Base-by-base conservation (phyloP, 2,329 filamentous ascomycete genomes). In the Talaromyces sp. region DNA sequence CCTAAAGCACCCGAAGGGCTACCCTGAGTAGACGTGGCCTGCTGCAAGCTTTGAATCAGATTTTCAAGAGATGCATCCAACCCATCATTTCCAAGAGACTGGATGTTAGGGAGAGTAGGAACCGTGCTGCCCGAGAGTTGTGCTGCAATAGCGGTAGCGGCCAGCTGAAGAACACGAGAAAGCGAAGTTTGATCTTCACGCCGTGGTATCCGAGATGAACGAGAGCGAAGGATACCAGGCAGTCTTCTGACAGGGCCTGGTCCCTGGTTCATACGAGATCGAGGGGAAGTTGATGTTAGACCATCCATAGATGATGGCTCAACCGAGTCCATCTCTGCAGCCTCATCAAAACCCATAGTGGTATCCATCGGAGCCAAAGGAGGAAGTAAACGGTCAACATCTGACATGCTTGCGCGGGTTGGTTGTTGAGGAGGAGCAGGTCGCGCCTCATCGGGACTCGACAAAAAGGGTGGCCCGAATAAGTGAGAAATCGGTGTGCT, bases 61-160 rank as follows among this genome's bases (percentile, higher is more conserved):
- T 82, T 84, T 65, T 88, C 84, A 60, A 88, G 81, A 44, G 84
- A 86, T 60, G 84, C 85, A 64, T 87, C 85, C 57, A 86, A 78
- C 15, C 81, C 82, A 62, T 83, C 81, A 36, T 79, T 80, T 3
- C 81, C 81, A 54, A 84, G 70, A 60, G 80, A 79, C 61, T 84
- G 79, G 15, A 84, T 81, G 66, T 85, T 82, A 28, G 83, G 80
- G 54, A 85, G 75, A 2, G 81, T 80, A 61, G 82, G 80, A 53
- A 82, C 80, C 65, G 84, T 78, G 42, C 82, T 81, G n/a, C 85
- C 85, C 65, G 87, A 86, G 42, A 88, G 77, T 60, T 87, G 86
- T 53, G 85, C 84, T 58, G 86, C 86, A 42, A 87, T 88, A 13
- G 85, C 84, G 44, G 85, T 83, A 15, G 86, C 86, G 32, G 86